Evolutionary conservation across 495 filamentous ascomycete species (phyloP).

Genomic region (Aspergillus funiculosus): DNA sequence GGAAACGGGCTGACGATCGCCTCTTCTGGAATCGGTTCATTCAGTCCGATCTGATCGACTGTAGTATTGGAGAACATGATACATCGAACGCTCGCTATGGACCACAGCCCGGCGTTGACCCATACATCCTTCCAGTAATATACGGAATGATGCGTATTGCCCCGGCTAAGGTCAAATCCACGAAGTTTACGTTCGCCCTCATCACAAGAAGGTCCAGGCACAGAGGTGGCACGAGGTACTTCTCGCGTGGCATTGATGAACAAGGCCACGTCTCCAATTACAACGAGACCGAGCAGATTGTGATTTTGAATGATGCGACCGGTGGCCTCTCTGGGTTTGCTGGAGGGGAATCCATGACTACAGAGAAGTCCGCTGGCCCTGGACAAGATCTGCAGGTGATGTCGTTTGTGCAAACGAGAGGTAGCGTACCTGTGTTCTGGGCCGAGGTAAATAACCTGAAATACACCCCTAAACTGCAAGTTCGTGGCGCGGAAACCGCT

Average conservation of each 20-base stretch:
- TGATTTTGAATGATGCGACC: conserved; percentile 75
- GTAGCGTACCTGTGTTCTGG: conserved; percentile 93
- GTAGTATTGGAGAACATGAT: conserved; percentile 51
- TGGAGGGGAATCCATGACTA: conserved; percentile 66
- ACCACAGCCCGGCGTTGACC: conserved; percentile 72
- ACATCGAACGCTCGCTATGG: conserved; percentile 49
- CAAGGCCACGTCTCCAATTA: conserved; percentile 93
- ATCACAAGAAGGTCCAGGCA: conserved; percentile 84
- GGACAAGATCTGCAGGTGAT: conserved; percentile 78
- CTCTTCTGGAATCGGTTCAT: conserved; percentile 99
- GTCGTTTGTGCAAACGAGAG: conserved; percentile 91
- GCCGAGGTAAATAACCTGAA: conserved; percentile 85
- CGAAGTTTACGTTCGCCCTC: conserved; percentile 74
- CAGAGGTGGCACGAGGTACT: conserved; percentile 85
- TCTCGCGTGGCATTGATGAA: conserved; percentile 89
- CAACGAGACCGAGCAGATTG: conserved; percentile 93
- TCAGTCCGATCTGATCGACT: conserved; percentile 84
- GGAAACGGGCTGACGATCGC: conserved; percentile 89
- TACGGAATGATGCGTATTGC: conserved; percentile 89
- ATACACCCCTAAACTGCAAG: conserved; percentile 82
- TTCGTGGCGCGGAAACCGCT: conserved; percentile 79
- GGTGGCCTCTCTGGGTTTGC: conserved; percentile 75
- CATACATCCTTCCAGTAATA: conserved; percentile 91
- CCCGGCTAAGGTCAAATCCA: conserved; percentile 72
- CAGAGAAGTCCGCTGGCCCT: conserved; percentile 53